Conservation (phyloP, 495 filamentous ascomycete species). For the Aspergillus ellipticus region DNA sequence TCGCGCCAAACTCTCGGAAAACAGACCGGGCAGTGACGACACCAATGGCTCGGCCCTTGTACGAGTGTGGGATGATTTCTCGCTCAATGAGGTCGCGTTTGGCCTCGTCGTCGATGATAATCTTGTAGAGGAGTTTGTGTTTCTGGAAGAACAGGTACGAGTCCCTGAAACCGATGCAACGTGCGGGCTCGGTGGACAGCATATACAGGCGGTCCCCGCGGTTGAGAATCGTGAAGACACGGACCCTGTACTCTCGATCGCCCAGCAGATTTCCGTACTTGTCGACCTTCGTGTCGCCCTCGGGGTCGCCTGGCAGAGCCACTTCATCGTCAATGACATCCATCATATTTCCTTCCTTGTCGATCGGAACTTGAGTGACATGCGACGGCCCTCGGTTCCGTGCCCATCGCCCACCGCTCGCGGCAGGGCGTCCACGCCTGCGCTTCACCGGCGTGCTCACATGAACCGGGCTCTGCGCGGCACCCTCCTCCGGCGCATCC, state of each 20-base stretch:
- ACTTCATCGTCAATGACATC: conserved; percentile 92
- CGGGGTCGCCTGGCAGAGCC: conserved; percentile 76
- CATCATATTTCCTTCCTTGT: conserved; percentile 92
- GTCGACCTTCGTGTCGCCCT: conserved; percentile 91
- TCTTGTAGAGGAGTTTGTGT: conserved; percentile 90
- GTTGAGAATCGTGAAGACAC: conserved; percentile 83
- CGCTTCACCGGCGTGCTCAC: conserved; percentile 57
- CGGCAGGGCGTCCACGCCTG: conserved; percentile 64
- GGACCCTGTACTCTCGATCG: conserved; percentile 86
- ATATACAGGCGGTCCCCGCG: conserved; percentile 90
- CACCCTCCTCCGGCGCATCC: conserved; percentile 58
- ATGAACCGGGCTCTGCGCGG: conserved; percentile 48
- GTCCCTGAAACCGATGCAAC: conserved; percentile 94
- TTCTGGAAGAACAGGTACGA: conserved; percentile 98
- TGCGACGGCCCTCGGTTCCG: conserved; percentile 69
- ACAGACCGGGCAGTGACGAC: conserved; percentile 96
- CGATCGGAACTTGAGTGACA: conserved; percentile 75
- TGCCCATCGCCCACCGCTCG: conserved; percentile 66
- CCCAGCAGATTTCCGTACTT: conserved; percentile 76
- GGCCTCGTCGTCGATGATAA: conserved; percentile 88
- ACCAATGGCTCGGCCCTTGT: conserved; percentile 96
- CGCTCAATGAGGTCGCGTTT: conserved; percentile 93
- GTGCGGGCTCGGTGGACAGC: conserved; percentile 93
- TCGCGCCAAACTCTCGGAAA: conserved; percentile 92
- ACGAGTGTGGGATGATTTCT: conserved; percentile 91